phyloP scores from a whole-genome alignment of 2,329 filamentous ascomycete genomes.

The Ophiosphaerella narmari region DNA sequence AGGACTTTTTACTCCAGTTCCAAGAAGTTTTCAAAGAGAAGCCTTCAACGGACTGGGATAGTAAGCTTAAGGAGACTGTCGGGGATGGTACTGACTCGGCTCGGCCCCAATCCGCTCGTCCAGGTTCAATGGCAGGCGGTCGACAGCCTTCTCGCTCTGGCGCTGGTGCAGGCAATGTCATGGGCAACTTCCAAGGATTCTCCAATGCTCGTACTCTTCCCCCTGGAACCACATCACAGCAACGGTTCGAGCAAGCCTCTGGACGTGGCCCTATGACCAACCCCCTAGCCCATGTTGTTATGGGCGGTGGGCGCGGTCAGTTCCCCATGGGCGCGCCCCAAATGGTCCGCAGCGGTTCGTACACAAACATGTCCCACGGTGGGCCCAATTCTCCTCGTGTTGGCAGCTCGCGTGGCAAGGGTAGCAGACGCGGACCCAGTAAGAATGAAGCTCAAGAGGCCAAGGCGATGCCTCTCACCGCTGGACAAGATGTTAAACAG shows the following conservation, averaged over 20 bases:
- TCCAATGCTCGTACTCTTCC: constrained; percentile 63
- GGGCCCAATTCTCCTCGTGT: constrained; percentile 73
- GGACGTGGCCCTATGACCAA: constrained; percentile 47
- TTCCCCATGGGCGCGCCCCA: constrained; percentile 63
- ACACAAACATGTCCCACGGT: constrained; percentile 62
- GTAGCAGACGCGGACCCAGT: constrained; percentile 59
- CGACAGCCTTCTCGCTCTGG: constrained; percentile 53
- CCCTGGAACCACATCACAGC: constrained; percentile 74
- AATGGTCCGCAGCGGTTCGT: constrained; percentile 68
- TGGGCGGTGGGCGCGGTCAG: constrained; percentile 55
- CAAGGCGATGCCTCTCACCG: constrained; percentile 90
- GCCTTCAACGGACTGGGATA: constrained; percentile 90
- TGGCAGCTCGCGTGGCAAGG: constrained; percentile 65
- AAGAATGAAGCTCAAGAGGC: constrained; percentile 68
- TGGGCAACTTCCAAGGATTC: constrained; percentile 70
- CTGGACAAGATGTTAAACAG: constrained; percentile 78
- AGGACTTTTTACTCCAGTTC: constrained; percentile 94
- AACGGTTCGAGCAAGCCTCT: constrained; percentile 63
- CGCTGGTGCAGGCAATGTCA: constrained; percentile 49
- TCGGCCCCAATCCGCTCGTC: constrained; percentile 65
- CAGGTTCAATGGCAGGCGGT: constrained; percentile 54
- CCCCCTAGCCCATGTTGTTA: constrained; percentile 63
- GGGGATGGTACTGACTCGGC: constrained; percentile 76
- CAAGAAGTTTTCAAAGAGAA: constrained; percentile 96
- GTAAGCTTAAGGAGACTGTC: constrained; percentile 81